phyloP scores from a whole-genome alignment of 768 basidiomycete genomes.

The Chalciporus sphaerocephalus region DNA sequence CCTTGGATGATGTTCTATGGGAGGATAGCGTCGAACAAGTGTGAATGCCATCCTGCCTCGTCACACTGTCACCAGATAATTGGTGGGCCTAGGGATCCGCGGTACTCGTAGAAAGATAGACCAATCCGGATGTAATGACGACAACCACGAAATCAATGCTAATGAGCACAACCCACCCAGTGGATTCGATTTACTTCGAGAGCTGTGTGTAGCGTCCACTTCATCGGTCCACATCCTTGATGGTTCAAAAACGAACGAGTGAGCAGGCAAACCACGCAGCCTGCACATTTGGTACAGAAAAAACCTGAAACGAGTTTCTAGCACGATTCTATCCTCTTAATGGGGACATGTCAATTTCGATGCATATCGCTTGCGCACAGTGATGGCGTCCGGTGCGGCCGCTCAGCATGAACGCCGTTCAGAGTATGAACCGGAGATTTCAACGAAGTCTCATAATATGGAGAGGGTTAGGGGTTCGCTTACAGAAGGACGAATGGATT shows the following conservation, averaged over 20 bases:
- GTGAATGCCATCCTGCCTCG: constrained; percentile 18
- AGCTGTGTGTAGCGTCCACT: neutral
- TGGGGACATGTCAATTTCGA: neutral
- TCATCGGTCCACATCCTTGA: neutral
- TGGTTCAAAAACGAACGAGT: neutral
- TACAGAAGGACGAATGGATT: neutral
- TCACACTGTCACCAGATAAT: constrained; percentile 21
- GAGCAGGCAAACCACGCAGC: neutral
- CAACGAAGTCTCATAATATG: constrained; percentile 3
- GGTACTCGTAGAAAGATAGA: constrained; percentile 14
- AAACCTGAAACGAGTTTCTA: neutral
- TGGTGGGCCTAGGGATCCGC: constrained; percentile 24
- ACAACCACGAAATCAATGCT: neutral
- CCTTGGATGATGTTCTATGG: neutral
- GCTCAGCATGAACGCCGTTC: constrained; percentile 18
- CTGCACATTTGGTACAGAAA: neutral
- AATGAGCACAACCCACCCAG: no score
- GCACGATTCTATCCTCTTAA: constrained; percentile 1
- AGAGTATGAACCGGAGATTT: constrained; percentile 16
- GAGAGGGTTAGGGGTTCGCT: constrained; percentile 1
- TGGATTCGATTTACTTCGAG: constrained; percentile 1
- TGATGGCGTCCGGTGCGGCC: neutral
- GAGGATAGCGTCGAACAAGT: neutral
- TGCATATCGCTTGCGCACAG: neutral
- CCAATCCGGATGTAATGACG: neutral